Base-by-base conservation (phyloP, 202 grass and related monocot species). In the Bolboschoenoplectus hybrid region DNA sequence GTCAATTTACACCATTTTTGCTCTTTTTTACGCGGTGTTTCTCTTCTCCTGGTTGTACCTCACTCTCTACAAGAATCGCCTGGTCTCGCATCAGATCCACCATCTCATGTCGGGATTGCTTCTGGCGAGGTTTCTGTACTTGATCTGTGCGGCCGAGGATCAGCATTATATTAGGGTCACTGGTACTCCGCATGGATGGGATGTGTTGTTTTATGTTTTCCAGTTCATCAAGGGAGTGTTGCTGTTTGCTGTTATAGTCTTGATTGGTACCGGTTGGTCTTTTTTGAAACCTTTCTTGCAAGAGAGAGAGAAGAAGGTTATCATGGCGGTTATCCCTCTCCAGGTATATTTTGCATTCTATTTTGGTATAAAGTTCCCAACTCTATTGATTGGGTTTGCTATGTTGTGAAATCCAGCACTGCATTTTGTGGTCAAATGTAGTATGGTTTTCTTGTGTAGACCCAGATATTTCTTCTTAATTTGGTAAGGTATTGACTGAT, bases 261-360 rank as follows among this genome's bases (percentile, higher is more conserved):
- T 98, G 26, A 91, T 95, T 67, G 91, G 95, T 79, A 98, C 95
- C 5, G 95, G 95, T 0, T 98, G 95, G 95, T 98, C 95, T 46
- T 98, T 98, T 88, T 60, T 98, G 38, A 94, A 91, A 84, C 95
- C 95, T 0, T 91, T 95, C 86, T 47, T 98, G 85, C 95, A 98
- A 90, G 93, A 95, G 40, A 62, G 90, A 49, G 95, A 98, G 90
- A 98, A 95, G 91, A 95, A 92, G 91, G 91, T 98, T 80, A 87
- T 98, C 83, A 95, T 98, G 93, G 87, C 89, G 4, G 92, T 98
- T 81, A 95, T 98, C 87, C 95, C 95, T 55, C 95, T 98, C 55
- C 95, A 98, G 90, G 93, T 84, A 68, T 43, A 5, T 9, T 10
- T 74, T 7, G 14, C 70, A 4, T 74, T 74, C 70, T 74, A 74